A percentile compares a stretch with the other conserved stretches of the same genome.
Conservation (phyloP, 495 filamentous ascomycete species). For the Aspergillus avenaceus region DNA sequence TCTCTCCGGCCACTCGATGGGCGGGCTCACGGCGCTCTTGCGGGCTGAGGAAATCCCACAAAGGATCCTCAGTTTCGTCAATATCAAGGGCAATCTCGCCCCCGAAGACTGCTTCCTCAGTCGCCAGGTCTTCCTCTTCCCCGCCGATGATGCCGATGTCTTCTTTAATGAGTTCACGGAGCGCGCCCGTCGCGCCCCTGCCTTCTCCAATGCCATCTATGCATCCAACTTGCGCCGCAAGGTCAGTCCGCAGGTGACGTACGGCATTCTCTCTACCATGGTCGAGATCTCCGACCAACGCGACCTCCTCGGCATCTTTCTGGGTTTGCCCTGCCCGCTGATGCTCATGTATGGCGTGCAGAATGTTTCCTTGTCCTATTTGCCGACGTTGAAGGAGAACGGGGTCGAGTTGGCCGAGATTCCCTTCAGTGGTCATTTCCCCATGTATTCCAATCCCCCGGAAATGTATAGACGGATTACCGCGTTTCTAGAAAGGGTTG, state of each 20-base stretch:
- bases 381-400: slow-evolving; percentile 13
- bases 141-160: slow-evolving; percentile 11
- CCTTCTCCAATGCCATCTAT: slow-evolving; percentile 20
- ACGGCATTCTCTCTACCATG: slow-evolving; percentile 25
- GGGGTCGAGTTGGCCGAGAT: slow-evolving; percentile 26
- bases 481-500: slow-evolving; percentile 13
- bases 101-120: slow-evolving; percentile 31
- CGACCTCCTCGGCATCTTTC: slow-evolving; percentile 18
- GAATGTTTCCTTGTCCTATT: slow-evolving; percentile 20
- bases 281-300: slow-evolving; percentile 23
- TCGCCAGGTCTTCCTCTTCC: slow-evolving; percentile 23
- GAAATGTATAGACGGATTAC: slow-evolving; percentile 24
- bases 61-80: slow-evolving; percentile 24
- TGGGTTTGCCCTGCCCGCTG: slow-evolving; percentile 14
- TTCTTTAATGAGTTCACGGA: slow-evolving; percentile 25
- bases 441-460: slow-evolving; percentile 31
- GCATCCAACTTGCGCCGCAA: slow-evolving; percentile 18
- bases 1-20: slow-evolving; percentile 29
- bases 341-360: slow-evolving; percentile 30
- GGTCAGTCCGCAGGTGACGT: slow-evolving; percentile 16
- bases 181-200: slow-evolving; percentile 11
- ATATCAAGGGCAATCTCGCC: slow-evolving; percentile 29
- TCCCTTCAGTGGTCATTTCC: slow-evolving; percentile 23
- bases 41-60: slow-evolving; percentile 14
- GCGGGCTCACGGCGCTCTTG: slow-evolving; percentile 21